These are phyloP conservation scores for Digitaria exilis DNA, from an alignment of 202 grass and related monocot genomes.

Conservation along the genomic window DNA sequence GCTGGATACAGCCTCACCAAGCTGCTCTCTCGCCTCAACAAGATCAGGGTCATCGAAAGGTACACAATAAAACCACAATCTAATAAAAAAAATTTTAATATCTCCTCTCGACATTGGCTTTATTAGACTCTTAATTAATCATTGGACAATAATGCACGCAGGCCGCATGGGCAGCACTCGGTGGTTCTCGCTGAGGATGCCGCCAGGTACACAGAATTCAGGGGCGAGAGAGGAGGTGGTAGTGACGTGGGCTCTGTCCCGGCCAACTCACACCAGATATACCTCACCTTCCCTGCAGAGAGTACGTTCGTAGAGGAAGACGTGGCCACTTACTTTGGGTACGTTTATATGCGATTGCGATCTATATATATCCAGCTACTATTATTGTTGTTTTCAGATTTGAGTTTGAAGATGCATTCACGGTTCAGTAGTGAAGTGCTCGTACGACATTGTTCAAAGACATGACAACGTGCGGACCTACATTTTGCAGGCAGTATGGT, in stretches of 20 bases:
- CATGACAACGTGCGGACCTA: background rate
- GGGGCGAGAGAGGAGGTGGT: conserved; percentile 36
- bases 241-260: conserved; percentile 28
- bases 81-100: background rate
- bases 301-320: conserved; percentile 77
- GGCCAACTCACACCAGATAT: conserved; percentile 77
- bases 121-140: background rate
- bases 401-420: background rate
- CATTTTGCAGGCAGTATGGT: conserved; percentile 65
- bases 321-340: conserved; percentile 80
- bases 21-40: conserved; percentile 71
- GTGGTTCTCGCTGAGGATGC: conserved; percentile 73
- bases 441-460: background rate
- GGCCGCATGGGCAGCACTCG: conserved; percentile 86
- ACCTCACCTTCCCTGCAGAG: conserved; percentile 88
- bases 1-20: conserved; percentile 72
- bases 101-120: no score
- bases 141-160: conserved; percentile 19
- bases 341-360: background rate
- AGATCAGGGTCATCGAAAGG: conserved; percentile 79
- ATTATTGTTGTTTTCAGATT: background rate
- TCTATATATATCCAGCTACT: background rate
- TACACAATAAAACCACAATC: conserved; percentile 1
- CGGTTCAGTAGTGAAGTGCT: background rate
- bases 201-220: conserved; percentile 57